These are phyloP conservation scores for Yamadazyma taylorii DNA, from an alignment of 1,139 yeast species.

Conservation along the genomic window DNA sequence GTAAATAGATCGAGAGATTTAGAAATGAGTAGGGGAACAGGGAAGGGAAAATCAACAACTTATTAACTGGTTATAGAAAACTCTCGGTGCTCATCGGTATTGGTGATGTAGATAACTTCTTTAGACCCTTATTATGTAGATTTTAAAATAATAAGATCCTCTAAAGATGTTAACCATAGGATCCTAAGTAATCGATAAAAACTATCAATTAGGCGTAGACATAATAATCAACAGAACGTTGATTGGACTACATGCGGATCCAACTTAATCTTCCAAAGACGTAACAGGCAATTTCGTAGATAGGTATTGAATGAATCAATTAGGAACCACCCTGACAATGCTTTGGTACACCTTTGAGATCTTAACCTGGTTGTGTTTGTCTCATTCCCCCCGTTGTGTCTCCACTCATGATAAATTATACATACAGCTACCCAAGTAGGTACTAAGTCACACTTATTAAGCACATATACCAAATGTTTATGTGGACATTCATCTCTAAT, in stretches of 20 bases:
- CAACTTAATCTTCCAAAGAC: constrained; percentile 83
- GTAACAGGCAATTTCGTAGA: constrained; percentile 79
- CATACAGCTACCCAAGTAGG: constrained; percentile 99
- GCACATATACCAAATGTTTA: constrained; percentile 89
- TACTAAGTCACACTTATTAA: constrained; percentile 96
- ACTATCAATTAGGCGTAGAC: constrained; percentile 43
- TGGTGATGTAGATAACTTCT: constrained; percentile 64
- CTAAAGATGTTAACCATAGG: constrained; percentile 59
- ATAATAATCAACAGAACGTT: constrained; percentile 50
- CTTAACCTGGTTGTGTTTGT: no score
- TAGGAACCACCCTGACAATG: constrained; percentile 68
- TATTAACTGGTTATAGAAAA: no score
- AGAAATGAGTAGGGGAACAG: no score
- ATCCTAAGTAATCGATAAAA: constrained; percentile 36
- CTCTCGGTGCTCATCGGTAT: no score
- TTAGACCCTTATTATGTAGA: constrained; percentile 57
- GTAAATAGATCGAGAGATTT: no score
- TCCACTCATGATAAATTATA: constrained; percentile 39
- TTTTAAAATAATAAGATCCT: constrained; percentile 46
- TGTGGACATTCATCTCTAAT: constrained; percentile 94
- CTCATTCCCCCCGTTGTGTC: no score
- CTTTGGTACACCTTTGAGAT: no score
- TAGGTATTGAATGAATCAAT: constrained; percentile 20
- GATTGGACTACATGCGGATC: constrained; percentile 47
- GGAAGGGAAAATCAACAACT: no score